These are phyloP conservation scores for Phascolomyces articulosus DNA, from an alignment of 371 early-diverging fungal species.

Conservation along the genomic window DNA sequence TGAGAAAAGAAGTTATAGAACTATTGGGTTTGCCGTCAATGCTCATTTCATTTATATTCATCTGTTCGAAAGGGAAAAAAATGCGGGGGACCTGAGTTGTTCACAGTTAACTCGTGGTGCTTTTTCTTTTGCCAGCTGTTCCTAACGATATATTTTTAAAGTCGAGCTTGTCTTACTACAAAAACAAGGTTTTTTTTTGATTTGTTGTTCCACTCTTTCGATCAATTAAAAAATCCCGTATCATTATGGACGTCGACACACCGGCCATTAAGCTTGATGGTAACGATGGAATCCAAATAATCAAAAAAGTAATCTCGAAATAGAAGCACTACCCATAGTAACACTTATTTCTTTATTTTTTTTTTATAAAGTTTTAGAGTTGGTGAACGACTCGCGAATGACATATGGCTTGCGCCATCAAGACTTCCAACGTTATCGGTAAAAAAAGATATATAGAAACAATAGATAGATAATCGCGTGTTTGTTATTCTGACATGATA, in stretches of 20 bases:
- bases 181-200: neutral
- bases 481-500: neutral
- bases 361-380: constrained; percentile 43
- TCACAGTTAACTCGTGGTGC: too few species aligned
- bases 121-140: neutral
- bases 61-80: too few species aligned
- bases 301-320: neutral
- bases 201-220: neutral
- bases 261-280: constrained; percentile 1
- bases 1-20: neutral
- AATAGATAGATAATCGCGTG: neutral
- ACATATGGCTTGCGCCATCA: constrained; percentile 83
- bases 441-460: constrained; percentile 4
- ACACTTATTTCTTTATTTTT: neutral
- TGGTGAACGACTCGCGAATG: constrained; percentile 74
- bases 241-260: neutral
- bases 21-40: neutral
- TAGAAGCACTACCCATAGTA: neutral
- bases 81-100: too few species aligned
- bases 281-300: neutral
- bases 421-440: constrained; percentile 82
- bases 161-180: neutral
- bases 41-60: neutral
- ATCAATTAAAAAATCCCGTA: neutral
- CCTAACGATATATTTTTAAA: neutral